phyloP scores from a whole-genome alignment of 495 filamentous ascomycete genomes.

The Trichoderma virens region DNA sequence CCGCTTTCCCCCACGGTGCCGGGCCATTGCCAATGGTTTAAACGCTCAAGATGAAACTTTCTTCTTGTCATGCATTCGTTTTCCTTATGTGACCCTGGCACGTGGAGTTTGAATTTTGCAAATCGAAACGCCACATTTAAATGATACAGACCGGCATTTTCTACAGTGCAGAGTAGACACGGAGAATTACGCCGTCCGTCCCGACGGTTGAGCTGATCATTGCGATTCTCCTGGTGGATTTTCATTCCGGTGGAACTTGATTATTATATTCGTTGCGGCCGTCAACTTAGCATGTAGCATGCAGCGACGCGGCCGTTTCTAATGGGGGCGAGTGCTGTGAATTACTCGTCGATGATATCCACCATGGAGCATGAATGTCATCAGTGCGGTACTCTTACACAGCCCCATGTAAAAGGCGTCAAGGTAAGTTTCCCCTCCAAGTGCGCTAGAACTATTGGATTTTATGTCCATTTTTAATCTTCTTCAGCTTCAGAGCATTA shows the following conservation, averaged over 20 bases:
- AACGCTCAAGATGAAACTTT: conserved; percentile 1
- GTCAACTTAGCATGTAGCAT: neutral
- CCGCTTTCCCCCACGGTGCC: neutral
- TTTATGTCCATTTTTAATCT: too few relatives aligned
- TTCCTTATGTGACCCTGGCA: neutral
- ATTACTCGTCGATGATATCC: too few relatives aligned
- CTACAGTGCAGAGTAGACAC: too few relatives aligned
- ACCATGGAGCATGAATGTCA: too few relatives aligned
- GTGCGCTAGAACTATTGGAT: too few relatives aligned
- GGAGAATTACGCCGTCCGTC: neutral
- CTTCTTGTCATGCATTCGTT: neutral
- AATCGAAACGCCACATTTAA: too few relatives aligned
- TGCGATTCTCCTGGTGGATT: neutral
- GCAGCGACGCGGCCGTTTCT: neutral
- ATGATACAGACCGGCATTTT: too few relatives aligned
- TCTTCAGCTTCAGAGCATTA: too few relatives aligned
- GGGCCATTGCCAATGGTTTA: neutral
- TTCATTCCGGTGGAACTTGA: neutral
- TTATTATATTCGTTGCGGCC: neutral
- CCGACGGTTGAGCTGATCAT: neutral
- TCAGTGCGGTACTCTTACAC: too few relatives aligned
- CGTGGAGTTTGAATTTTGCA: too few relatives aligned
- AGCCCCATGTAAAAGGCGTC: too few relatives aligned
- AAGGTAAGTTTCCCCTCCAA: too few relatives aligned
- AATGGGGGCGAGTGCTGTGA: neutral